phyloP scores from a whole-genome alignment of 768 basidiomycete species.

The Rubroboletus pulcherrimus region DNA sequence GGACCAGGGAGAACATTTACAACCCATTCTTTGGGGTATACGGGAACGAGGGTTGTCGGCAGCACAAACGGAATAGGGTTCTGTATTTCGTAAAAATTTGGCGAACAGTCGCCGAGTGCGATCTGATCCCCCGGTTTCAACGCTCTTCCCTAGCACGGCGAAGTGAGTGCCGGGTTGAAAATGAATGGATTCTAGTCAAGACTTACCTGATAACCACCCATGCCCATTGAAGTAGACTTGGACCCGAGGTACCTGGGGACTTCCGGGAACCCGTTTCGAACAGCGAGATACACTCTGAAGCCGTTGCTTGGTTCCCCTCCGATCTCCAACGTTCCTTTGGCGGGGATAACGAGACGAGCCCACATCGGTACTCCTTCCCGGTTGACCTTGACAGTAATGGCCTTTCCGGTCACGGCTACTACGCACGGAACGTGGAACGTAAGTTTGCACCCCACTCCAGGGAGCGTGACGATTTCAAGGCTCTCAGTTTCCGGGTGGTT shows the following conservation, averaged over 20 bases:
- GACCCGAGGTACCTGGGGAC: conserved; percentile 56
- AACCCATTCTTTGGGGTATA: conserved; percentile 47
- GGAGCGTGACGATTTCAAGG: conserved; percentile 50
- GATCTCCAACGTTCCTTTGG: conserved; percentile 42
- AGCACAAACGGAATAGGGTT: conserved; percentile 10
- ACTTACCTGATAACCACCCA: conserved; percentile 56
- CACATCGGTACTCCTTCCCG: conserved; percentile 41
- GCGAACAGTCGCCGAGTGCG: conserved; percentile 34
- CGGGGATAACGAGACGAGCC: conserved; percentile 45
- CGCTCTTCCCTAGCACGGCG: conserved; percentile 45
- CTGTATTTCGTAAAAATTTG: conserved; percentile 13
- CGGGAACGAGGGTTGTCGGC: conserved; percentile 35
- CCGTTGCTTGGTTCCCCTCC: conserved; percentile 34
- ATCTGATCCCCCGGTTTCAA: conserved; percentile 51
- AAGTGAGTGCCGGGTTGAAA: conserved; percentile 5
- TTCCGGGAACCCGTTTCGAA: conserved; percentile 58
- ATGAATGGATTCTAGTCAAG: neutral
- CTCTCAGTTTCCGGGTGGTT: conserved; percentile 50
- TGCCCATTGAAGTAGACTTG: conserved; percentile 60
- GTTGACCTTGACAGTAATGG: conserved; percentile 41
- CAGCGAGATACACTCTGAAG: conserved; percentile 51
- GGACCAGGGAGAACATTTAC: conserved; percentile 59
- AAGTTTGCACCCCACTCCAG: conserved; percentile 41
- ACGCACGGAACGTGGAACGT: conserved; percentile 48
- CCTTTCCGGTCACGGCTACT: conserved; percentile 55